Percentiles rank a stretch among this genome's conserved stretches.
Conservation (phyloP, 345 rosid genomes). For the Conringia planisiliqua region DNA sequence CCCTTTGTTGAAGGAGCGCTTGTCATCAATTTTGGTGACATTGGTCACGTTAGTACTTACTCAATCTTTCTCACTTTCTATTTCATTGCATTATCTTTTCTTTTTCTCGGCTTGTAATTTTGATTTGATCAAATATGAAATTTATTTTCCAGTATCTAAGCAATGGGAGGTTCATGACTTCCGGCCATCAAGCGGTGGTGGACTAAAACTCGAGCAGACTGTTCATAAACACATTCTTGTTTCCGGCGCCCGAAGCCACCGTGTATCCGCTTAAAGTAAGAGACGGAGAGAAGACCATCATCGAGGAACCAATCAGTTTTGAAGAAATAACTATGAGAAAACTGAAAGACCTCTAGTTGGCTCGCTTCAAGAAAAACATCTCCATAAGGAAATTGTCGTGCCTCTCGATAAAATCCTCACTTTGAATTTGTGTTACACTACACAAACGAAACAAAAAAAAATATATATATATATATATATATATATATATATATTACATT, state of each 20-base stretch:
- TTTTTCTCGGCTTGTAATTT: neutral
- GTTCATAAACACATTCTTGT: slow-evolving; percentile 66
- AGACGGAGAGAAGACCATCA: slow-evolving; percentile 54
- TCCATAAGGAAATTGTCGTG: neutral
- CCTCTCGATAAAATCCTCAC: too few relatives aligned
- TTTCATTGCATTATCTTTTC: neutral
- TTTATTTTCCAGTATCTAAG: slow-evolving; percentile 46
- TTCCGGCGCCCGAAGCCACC: slow-evolving; percentile 63
- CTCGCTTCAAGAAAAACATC: slow-evolving; percentile 44
- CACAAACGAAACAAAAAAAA: too few relatives aligned
- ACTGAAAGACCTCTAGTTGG: slow-evolving; percentile 70
- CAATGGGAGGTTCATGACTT: slow-evolving; percentile 82
- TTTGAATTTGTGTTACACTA: too few relatives aligned
- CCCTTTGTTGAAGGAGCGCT: slow-evolving; percentile 87
- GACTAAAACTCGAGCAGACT: slow-evolving; percentile 62
- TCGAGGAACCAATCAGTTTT: slow-evolving; percentile 61
- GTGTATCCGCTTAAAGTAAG: slow-evolving; percentile 58
- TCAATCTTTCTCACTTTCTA: neutral
- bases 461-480: too few relatives aligned
- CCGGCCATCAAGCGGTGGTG: slow-evolving; percentile 86
- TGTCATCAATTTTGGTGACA: slow-evolving; percentile 92
- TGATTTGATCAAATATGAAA: slow-evolving; percentile 1
- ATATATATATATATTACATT: too few relatives aligned
- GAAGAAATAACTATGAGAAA: slow-evolving; percentile 73
- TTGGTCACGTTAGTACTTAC: slow-evolving; percentile 74